A percentile compares a stretch with the other conserved stretches of the same genome.
These are phyloP conservation scores for Tillandsia leiboldiana DNA, from an alignment of 176 grass and related monocot genomes.

Conservation along the genomic window DNA sequence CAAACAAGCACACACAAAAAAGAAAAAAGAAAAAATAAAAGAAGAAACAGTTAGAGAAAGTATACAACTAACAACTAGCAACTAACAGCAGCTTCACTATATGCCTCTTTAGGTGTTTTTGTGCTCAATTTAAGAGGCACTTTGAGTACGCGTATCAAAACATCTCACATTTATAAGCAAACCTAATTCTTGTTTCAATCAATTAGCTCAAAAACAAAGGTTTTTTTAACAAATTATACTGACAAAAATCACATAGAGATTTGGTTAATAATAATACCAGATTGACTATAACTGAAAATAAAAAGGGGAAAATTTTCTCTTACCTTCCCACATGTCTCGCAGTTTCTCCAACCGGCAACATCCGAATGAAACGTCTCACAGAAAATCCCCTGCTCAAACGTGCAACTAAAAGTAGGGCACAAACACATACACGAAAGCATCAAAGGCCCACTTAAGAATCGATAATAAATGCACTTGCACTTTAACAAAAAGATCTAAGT, in stretches of 20 bases:
- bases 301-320: not conserved
- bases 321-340: slow-evolving; percentile 89
- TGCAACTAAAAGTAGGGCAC: slow-evolving; percentile 26
- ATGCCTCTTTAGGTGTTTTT: too few relatives aligned
- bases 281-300: not conserved
- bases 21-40: not conserved
- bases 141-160: too few relatives aligned
- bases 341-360: slow-evolving; percentile 88
- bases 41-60: not conserved
- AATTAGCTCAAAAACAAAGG: too few relatives aligned
- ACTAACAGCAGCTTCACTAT: not conserved
- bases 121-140: too few relatives aligned
- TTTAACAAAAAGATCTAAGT: too few relatives aligned
- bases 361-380: slow-evolving; percentile 87
- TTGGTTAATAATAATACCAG: not conserved
- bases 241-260: not conserved
- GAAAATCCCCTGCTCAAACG: slow-evolving; percentile 86
- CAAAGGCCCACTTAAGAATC: not conserved
- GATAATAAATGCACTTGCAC: not conserved
- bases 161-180: too few relatives aligned
- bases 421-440: slow-evolving; percentile 23
- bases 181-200: too few relatives aligned
- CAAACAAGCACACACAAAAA: slow-evolving; percentile 8
- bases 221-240: not conserved
- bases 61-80: not conserved